phyloP scores from a whole-genome alignment of 2,329 filamentous ascomycete species.

The Mycosphaerella sp. region DNA sequence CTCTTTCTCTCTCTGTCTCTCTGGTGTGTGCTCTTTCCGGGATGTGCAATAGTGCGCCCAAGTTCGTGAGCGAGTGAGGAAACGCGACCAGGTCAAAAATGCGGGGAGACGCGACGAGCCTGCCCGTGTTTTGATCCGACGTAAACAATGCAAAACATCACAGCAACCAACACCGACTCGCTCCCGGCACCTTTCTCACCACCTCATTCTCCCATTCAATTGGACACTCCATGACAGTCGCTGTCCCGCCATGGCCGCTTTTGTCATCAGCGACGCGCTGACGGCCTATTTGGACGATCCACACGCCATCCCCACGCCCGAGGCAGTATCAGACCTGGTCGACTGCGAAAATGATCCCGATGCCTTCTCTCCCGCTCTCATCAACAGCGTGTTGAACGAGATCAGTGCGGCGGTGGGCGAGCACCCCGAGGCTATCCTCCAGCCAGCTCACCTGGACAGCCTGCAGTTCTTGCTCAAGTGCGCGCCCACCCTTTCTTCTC shows the following conservation, averaged over 20 bases:
- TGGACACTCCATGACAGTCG: neutral
- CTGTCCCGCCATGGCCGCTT: conserved; percentile 58
- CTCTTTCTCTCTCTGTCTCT: no score
- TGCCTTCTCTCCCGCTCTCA: conserved; percentile 65
- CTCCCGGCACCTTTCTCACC: neutral
- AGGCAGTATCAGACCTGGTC: conserved; percentile 73
- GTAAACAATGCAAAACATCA: neutral
- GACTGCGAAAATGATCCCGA: conserved; percentile 93
- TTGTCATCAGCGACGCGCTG: conserved; percentile 94
- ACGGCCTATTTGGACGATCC: conserved; percentile 97
- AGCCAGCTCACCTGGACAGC: conserved; percentile 77
- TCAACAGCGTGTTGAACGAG: conserved; percentile 81
- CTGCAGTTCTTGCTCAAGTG: conserved; percentile 96
- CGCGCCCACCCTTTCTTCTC: conserved; percentile 52
- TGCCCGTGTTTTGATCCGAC: neutral
- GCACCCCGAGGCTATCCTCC: conserved; percentile 79
- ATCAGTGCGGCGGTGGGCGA: conserved; percentile 90
- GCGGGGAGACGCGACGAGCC: neutral
- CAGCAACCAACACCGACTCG: neutral
- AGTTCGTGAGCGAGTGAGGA: neutral
- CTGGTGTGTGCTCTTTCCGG: no score
- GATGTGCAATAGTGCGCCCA: neutral
- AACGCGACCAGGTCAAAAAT: no score
- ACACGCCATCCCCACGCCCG: conserved; percentile 70
- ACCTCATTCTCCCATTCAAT: no score